Evolutionary conservation across 306 rosid genomes (phyloP).

Genomic region (Rosa lucieae): DNA sequence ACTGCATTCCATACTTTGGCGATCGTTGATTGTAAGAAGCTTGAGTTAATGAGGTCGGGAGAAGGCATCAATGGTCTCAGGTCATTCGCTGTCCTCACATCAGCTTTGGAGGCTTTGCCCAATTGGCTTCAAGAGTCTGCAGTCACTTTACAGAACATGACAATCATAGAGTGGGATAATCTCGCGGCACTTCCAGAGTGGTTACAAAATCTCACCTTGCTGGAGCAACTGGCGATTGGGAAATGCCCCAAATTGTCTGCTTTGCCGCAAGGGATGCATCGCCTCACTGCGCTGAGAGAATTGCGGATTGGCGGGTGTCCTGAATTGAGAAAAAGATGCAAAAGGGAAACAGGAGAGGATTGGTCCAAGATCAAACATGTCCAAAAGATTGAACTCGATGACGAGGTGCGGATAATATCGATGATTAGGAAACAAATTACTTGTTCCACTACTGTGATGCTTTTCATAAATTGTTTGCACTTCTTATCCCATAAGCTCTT

Average conservation of each 20-base stretch:
- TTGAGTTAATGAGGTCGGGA: conserved; percentile 2
- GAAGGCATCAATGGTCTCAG: background rate
- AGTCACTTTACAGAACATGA: background rate
- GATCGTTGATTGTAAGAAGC: background rate
- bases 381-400: background rate
- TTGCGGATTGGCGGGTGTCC: rapidly evolving
- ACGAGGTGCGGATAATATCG: background rate
- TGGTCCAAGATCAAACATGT: background rate
- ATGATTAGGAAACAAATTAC: too few species aligned
- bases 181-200: conserved; percentile 31
- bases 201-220: conserved; percentile 12
- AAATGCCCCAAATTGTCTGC: conserved; percentile 14
- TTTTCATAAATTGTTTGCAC: too few species aligned
- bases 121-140: conserved; percentile 29
- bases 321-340: background rate
- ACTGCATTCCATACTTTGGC: conserved; percentile 15
- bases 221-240: background rate
- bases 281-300: background rate
- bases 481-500: too few species aligned
- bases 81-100: too few species aligned
- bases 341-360: background rate
- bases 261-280: background rate
- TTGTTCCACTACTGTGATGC: too few species aligned
- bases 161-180: background rate
- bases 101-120: conserved; percentile 25